Percentiles rank a stretch among this genome's conserved stretches.
Evolutionary conservation across 768 basidiomycete genomes (phyloP).

Genomic region (Lentinula raphanica): DNA sequence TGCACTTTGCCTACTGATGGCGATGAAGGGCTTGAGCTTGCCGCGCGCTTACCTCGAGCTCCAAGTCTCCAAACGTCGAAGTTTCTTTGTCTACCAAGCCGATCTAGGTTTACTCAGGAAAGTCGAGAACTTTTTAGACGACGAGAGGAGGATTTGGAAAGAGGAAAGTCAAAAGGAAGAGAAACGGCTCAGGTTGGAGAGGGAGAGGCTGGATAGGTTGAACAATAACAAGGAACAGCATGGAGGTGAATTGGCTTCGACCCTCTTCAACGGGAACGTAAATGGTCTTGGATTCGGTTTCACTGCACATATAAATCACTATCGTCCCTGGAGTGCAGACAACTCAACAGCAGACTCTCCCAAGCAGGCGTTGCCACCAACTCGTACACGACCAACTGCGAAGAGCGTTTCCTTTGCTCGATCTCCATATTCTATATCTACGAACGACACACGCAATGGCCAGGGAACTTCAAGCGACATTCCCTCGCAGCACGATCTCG

Average conservation of each 20-base stretch:
- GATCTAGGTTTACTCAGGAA: constrained; percentile 71
- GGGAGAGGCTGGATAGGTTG: constrained; percentile 18
- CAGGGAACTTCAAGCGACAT: background rate
- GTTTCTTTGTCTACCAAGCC: constrained; percentile 87
- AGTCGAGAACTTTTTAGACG: constrained; percentile 52
- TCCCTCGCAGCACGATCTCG: background rate
- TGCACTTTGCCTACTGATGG: constrained; percentile 85
- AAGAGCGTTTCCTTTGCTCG: constrained; percentile 12
- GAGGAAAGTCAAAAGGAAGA: constrained; percentile 30
- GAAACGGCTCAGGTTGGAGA: constrained; percentile 16
- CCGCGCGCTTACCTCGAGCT: constrained; percentile 92
- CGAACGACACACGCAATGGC: background rate
- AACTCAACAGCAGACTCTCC: background rate
- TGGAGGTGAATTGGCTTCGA: constrained; percentile 1
- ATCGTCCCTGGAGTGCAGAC: background rate
- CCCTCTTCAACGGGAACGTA: background rate
- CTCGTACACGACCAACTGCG: constrained; percentile 1
- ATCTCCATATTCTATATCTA: background rate
- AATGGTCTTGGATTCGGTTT: constrained; percentile 7
- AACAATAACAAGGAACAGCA: constrained; percentile 19
- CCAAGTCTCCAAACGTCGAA: constrained; percentile 72
- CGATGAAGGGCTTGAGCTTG: constrained; percentile 53
- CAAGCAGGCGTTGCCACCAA: background rate
- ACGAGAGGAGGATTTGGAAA: constrained; percentile 39
- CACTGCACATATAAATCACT: constrained; percentile 2